These are phyloP conservation scores for Trifolium fragiferum DNA, from an alignment of 306 rosid genomes.

Conservation along the genomic window DNA sequence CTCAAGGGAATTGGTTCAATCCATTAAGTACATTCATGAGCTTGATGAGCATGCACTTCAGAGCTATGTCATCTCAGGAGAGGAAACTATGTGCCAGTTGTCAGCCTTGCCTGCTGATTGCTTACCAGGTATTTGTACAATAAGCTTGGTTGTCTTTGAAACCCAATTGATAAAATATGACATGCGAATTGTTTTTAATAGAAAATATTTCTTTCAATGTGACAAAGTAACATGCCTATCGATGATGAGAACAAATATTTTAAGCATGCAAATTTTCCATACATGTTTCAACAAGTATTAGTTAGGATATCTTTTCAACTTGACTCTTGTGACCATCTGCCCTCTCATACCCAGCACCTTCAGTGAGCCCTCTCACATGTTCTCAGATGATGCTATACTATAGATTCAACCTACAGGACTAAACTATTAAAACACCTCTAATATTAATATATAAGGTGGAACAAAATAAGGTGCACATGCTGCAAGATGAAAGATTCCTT, in stretches of 20 bases:
- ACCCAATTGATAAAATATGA: constrained; percentile 15
- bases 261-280: not conserved
- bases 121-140: constrained; percentile 68
- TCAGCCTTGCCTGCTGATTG: constrained; percentile 67
- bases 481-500: constrained; percentile 27
- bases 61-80: constrained; percentile 55
- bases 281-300: constrained; percentile 13
- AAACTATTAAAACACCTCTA: constrained; percentile 13
- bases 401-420: constrained; percentile 14
- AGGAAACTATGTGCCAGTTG: constrained; percentile 64
- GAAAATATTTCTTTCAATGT: not conserved
- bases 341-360: not conserved
- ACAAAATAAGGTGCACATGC: constrained; percentile 18
- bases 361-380: constrained; percentile 10
- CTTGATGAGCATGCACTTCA: constrained; percentile 63
- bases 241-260: constrained; percentile 25
- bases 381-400: constrained; percentile 13
- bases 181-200: constrained; percentile 1
- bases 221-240: constrained; percentile 15
- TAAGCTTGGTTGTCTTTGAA: constrained; percentile 25
- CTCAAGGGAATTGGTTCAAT: constrained; percentile 57
- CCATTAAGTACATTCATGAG: constrained; percentile 63
- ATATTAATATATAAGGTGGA: constrained; percentile 2
- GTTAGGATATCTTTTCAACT: constrained; percentile 10
- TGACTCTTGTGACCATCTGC: constrained; percentile 15